A percentile compares a stretch with the other conserved stretches of the same genome.
Conservation (phyloP, 805 yeast genomes). For the Schwanniomyces vanrijiae region DNA sequence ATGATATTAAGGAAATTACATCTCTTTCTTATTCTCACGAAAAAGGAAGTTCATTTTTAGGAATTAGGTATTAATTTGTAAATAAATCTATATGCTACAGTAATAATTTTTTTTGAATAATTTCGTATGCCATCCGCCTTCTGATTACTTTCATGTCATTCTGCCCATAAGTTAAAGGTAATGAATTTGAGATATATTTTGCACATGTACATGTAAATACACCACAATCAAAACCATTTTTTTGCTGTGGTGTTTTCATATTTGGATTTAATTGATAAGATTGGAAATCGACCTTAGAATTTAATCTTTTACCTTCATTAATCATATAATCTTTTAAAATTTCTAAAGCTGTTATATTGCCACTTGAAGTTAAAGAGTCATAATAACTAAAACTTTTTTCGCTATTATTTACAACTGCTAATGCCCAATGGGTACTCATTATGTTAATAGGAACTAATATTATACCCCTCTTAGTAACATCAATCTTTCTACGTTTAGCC, state of each 20-base stretch:
- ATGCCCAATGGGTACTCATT: conserved; percentile 86
- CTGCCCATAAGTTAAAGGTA: conserved; percentile 56
- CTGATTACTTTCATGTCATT: conserved; percentile 70
- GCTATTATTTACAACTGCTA: conserved; percentile 71
- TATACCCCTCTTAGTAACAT: conserved; percentile 61
- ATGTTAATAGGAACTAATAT: conserved; percentile 86
- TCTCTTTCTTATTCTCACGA: background rate
- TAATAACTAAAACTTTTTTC: conserved; percentile 61
- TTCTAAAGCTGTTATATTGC: conserved; percentile 42
- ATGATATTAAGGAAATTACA: conserved; percentile 21
- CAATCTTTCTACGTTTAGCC: conserved; percentile 26
- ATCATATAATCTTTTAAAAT: conserved; percentile 60
- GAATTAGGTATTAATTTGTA: conserved; percentile 6
- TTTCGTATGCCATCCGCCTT: conserved; percentile 65
- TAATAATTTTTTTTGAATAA: conserved; percentile 31
- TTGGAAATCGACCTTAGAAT: conserved; percentile 13
- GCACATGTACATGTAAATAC: conserved; percentile 85
- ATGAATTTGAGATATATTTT: conserved; percentile 53
- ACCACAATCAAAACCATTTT: conserved; percentile 93
- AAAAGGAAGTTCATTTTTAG: conserved; percentile 10
- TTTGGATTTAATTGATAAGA: conserved; percentile 25
- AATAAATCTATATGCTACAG: background rate
- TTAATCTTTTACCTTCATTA: conserved; percentile 61
- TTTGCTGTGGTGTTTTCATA: conserved; percentile 69
- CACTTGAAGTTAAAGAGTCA: conserved; percentile 67